These are phyloP conservation scores for Tetrahymena thermophila DNA, from an alignment of 73 alveolate species.

Conservation along the genomic window DNA sequence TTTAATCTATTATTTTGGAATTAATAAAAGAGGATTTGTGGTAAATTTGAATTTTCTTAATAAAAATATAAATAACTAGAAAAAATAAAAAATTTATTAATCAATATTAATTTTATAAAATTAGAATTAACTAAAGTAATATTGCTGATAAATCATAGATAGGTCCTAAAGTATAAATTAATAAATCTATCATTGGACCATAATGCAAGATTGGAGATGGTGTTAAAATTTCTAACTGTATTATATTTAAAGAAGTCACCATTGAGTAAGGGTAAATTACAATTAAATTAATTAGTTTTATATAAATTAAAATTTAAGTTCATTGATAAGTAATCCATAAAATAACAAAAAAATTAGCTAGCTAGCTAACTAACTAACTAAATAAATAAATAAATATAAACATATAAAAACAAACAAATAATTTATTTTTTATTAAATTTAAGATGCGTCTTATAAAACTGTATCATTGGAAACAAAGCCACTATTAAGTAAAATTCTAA, in stretches of 20 bases:
- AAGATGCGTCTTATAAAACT: neutral
- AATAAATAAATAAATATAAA: neutral
- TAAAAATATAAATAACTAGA: too few relatives aligned
- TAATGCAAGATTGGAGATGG: conserved; percentile 29
- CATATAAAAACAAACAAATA: neutral
- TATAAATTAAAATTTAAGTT: too few relatives aligned
- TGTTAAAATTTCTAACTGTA: conserved; percentile 34
- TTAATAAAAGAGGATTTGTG: too few relatives aligned
- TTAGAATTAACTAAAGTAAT: neutral
- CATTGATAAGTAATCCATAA: too few relatives aligned
- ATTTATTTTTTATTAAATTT: neutral
- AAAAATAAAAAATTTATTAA: neutral
- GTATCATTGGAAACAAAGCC: neutral
- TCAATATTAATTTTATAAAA: neutral
- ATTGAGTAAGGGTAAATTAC: conserved; percentile 13
- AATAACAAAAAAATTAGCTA: too few relatives aligned
- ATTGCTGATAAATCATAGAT: conserved; percentile 22
- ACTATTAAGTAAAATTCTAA: neutral
- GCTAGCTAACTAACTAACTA: too few relatives aligned
- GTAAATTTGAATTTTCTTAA: too few relatives aligned
- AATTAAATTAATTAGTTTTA: neutral
- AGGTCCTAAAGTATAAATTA: conserved; percentile 1
- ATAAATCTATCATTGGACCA: conserved; percentile 27
- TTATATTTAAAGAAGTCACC: conserved; percentile 17
- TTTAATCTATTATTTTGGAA: too few relatives aligned